Conservation (phyloP, 768 basidiomycete species). For the Xerocomus brunneocitrinus region DNA sequence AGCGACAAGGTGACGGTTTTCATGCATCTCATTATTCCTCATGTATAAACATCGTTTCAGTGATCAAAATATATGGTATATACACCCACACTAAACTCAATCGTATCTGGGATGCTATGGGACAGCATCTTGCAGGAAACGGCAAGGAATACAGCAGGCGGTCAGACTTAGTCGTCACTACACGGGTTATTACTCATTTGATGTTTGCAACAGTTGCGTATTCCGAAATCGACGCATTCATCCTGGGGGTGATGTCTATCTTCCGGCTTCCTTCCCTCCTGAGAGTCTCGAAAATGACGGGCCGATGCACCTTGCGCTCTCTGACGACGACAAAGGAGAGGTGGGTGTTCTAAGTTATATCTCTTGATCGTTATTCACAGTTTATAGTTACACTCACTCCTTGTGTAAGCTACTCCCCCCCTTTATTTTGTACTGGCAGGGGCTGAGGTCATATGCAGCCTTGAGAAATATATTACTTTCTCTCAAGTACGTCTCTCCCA, state of each 20-base stretch:
- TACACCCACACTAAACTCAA: conserved; percentile 46
- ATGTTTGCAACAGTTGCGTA: conserved; percentile 36
- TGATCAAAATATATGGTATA: conserved; percentile 46
- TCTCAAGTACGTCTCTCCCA: conserved; percentile 18
- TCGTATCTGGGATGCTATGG: conserved; percentile 45
- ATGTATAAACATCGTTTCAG: conserved; percentile 21
- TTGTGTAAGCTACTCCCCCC: conserved; percentile 42
- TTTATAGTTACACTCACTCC: conserved; percentile 49
- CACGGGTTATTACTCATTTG: neutral
- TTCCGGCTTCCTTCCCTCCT: conserved; percentile 51
- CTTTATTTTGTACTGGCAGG: neutral
- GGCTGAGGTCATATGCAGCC: conserved; percentile 40
- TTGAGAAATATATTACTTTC: conserved; percentile 29
- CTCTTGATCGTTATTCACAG: neutral
- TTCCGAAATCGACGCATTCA: conserved; percentile 35
- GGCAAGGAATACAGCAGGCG: conserved; percentile 52
- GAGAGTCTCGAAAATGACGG: conserved; percentile 23
- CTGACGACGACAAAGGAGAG: conserved; percentile 45
- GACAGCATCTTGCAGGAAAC: conserved; percentile 37
- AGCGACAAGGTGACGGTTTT: conserved; percentile 34
- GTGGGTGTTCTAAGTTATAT: conserved; percentile 24
- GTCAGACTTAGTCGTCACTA: conserved; percentile 25
- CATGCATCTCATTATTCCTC: neutral
- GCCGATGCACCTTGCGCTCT: conserved; percentile 28
- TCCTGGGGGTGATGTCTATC: conserved; percentile 40